Conservation (phyloP, 2,329 filamentous ascomycete genomes). For the Metarhizium brunneum region DNA sequence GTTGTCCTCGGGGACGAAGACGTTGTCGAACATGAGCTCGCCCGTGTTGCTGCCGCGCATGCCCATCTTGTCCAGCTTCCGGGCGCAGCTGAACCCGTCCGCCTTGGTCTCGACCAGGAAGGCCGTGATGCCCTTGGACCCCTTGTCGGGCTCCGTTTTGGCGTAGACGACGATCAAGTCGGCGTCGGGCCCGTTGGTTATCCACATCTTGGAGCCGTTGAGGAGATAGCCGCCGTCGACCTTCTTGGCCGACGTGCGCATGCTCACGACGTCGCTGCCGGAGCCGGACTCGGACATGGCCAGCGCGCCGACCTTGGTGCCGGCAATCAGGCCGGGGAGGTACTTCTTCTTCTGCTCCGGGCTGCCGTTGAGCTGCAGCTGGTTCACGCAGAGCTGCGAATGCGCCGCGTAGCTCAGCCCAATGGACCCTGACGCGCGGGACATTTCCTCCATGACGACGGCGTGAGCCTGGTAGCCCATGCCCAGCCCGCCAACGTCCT, state of each 20-base stretch:
- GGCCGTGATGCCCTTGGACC: conserved; percentile 85
- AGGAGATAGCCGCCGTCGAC: conserved; percentile 80
- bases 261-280: conserved; percentile 89
- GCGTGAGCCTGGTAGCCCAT: conserved; percentile 98
- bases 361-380: conserved; percentile 82
- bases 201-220: conserved; percentile 98
- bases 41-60: conserved; percentile 97
- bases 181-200: conserved; percentile 96
- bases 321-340: conserved; percentile 72
- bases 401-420: conserved; percentile 92
- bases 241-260: conserved; percentile 76
- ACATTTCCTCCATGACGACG: conserved; percentile 90
- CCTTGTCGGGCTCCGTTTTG: conserved; percentile 75
- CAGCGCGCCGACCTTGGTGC: conserved; percentile 73
- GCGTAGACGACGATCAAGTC: conserved; percentile 92
- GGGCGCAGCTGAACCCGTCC: conserved; percentile 73
- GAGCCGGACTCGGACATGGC: conserved; percentile 93
- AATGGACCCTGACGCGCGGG: conserved; percentile 73
- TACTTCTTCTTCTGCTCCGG: conserved; percentile 70
- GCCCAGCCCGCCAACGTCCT: conserved; percentile 78
- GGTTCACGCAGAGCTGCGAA: conserved; percentile 93
- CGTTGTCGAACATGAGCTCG: conserved; percentile 81
- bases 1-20: conserved; percentile 79
- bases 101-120: conserved; percentile 72
- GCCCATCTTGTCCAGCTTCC: conserved; percentile 94